phyloP scores from a whole-genome alignment of 768 basidiomycete species.

The Pulveroboletus frians region DNA sequence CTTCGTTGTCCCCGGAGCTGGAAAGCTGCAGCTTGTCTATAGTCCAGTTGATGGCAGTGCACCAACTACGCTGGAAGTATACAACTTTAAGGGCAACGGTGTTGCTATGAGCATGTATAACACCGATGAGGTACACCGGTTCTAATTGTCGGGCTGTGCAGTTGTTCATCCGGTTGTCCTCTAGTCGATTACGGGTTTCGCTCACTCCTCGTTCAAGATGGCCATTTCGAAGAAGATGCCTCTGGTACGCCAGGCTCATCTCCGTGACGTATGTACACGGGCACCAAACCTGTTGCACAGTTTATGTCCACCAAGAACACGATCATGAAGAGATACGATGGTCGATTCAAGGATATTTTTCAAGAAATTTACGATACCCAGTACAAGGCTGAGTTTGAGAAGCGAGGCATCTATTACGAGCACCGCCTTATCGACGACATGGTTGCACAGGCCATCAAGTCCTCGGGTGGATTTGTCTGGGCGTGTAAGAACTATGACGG shows the following conservation, averaged over 20 bases:
- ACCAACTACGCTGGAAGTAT: constrained; percentile 71
- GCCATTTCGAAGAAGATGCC: constrained; percentile 74
- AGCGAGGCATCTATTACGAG: constrained; percentile 79
- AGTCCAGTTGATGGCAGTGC: constrained; percentile 74
- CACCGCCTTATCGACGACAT: constrained; percentile 97
- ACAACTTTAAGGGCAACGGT: constrained; percentile 88
- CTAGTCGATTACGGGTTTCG: constrained; percentile 90
- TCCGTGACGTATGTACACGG: constrained; percentile 1
- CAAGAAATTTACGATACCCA: constrained; percentile 86
- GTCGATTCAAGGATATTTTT: constrained; percentile 99
- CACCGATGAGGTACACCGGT: constrained; percentile 72
- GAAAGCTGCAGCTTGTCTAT: constrained; percentile 90
- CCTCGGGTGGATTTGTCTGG: constrained; percentile 86
- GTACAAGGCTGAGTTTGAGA: constrained; percentile 70
- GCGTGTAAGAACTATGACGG: constrained; percentile 79
- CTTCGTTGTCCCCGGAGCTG: constrained; percentile 84
- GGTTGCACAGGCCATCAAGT: constrained; percentile 98
- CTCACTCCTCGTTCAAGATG: constrained; percentile 98
- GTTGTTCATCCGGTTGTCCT: neutral
- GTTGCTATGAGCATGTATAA: constrained; percentile 99
- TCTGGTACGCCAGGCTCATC: constrained; percentile 40
- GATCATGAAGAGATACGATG: constrained; percentile 96
- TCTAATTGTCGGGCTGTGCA: neutral
- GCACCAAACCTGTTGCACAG: constrained; percentile 29
- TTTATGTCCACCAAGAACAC: constrained; percentile 99